These are phyloP conservation scores for Citrullus mucosospermus DNA, from an alignment of 306 rosid genomes.

Conservation along the genomic window DNA sequence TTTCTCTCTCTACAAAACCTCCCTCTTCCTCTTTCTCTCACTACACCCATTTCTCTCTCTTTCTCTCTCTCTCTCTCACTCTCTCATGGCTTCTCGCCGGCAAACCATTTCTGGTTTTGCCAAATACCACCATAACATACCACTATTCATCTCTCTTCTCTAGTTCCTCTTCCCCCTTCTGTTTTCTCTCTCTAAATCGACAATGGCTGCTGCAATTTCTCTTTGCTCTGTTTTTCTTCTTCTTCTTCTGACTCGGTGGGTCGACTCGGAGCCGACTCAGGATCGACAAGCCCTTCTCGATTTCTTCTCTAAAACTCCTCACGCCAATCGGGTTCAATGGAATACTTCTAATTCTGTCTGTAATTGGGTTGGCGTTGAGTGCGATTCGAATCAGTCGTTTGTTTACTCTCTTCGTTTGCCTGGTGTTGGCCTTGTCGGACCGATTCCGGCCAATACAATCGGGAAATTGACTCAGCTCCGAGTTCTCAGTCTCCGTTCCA, in stretches of 20 bases:
- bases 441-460: conserved; percentile 55
- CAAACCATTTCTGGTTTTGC: not conserved
- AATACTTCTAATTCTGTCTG: conserved; percentile 65
- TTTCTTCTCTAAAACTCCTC: conserved; percentile 46
- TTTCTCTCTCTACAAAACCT: not conserved
- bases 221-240: not conserved
- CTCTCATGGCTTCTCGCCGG: conserved; percentile 4
- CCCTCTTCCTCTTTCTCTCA: not conserved
- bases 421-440: conserved; percentile 70
- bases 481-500: conserved; percentile 74
- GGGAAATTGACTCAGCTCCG: conserved; percentile 54
- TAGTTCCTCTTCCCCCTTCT: not conserved
- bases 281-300: conserved; percentile 86
- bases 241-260: conserved; percentile 16
- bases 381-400: conserved; percentile 38
- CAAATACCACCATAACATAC: not conserved
- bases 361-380: conserved; percentile 66
- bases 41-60: not conserved
- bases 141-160: not conserved
- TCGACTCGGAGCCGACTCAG: conserved; percentile 58
- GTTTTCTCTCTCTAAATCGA: not conserved
- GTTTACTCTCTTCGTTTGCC: conserved; percentile 61
- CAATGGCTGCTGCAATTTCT: not conserved
- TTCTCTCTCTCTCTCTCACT: not conserved
- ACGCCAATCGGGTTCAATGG: conserved; percentile 66